Conservation (phyloP, 2,329 filamentous ascomycete species). For the Aphanocladium album region DNA sequence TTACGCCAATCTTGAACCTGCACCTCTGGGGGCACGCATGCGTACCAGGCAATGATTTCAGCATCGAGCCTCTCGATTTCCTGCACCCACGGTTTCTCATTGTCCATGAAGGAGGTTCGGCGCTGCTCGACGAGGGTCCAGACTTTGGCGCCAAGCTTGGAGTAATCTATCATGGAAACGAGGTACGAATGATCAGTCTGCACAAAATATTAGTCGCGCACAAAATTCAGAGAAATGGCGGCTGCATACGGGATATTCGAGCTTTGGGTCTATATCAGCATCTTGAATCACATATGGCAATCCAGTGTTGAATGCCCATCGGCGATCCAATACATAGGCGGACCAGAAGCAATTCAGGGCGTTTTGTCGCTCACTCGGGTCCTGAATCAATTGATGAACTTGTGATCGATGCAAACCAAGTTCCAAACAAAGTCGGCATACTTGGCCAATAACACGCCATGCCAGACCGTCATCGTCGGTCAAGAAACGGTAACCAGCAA, state of each 20-base stretch:
- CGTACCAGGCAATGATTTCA: constrained; percentile 84
- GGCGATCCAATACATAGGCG: constrained; percentile 75
- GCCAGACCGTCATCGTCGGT: constrained; percentile 79
- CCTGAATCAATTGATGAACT: constrained; percentile 63
- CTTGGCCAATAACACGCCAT: constrained; percentile 82
- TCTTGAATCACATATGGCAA: constrained; percentile 83
- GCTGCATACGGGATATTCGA: constrained; percentile 67
- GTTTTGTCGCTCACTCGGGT: constrained; percentile 62
- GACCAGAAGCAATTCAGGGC: constrained; percentile 79
- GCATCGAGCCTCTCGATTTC: constrained; percentile 78
- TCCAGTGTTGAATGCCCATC: constrained; percentile 87
- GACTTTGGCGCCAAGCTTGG: constrained; percentile 76
- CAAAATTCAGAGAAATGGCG: not conserved
- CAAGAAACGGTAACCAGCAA: constrained; percentile 71
- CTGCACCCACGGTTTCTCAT: constrained; percentile 25
- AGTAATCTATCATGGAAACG: constrained; percentile 79
- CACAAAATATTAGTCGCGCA: constrained; percentile 26
- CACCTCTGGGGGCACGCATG: constrained; percentile 60
- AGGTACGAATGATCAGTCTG: constrained; percentile 61
- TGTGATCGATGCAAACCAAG: constrained; percentile 78
- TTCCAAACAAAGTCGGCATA: constrained; percentile 72
- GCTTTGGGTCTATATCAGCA: constrained; percentile 72
- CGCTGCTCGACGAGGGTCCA: constrained; percentile 71
- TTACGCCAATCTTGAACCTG: constrained; percentile 55
- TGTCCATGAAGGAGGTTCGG: not conserved